Evolutionary conservation across 164 flowering plant genomes (phyloP).

Genomic region (Taxillus chinensis): DNA sequence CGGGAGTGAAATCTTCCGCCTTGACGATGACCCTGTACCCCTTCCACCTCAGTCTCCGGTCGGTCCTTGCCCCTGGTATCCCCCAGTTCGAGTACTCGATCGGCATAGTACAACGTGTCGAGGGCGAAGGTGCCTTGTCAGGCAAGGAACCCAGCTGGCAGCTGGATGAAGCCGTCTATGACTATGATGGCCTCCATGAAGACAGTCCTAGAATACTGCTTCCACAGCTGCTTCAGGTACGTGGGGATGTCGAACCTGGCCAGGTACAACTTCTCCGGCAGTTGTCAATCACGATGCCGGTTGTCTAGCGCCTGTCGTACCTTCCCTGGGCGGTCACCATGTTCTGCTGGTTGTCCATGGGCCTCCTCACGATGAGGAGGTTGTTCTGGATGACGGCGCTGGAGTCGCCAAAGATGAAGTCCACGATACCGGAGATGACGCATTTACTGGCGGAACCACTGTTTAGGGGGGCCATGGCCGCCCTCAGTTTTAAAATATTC

Average conservation of each 20-base stretch:
- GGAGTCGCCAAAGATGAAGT: slow-evolving; percentile 40
- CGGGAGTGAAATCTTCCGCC: not conserved
- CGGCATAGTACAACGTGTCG: not conserved
- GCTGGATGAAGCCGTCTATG: not conserved
- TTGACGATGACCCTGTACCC: not conserved
- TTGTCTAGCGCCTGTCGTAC: slow-evolving; percentile 7
- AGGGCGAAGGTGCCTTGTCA: not conserved
- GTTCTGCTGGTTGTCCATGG: slow-evolving; percentile 18
- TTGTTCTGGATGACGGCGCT: slow-evolving; percentile 37
- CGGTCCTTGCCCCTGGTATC: not conserved
- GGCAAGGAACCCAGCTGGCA: not conserved
- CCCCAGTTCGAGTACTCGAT: not conserved
- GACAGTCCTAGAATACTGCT: too few relatives aligned
- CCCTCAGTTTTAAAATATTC: too few relatives aligned
- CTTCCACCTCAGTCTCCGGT: not conserved
- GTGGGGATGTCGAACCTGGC: slow-evolving; percentile 15
- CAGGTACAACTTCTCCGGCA: slow-evolving; percentile 20
- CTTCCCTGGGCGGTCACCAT: slow-evolving; percentile 33
- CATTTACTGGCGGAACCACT: too few relatives aligned
- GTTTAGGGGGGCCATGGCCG: too few relatives aligned
- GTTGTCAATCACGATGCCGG: slow-evolving; percentile 31
- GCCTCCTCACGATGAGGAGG: slow-evolving; percentile 26
- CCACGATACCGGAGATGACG: slow-evolving; percentile 30
- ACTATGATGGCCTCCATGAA: too few relatives aligned
- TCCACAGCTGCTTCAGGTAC: too few relatives aligned